Percentiles rank a stretch among this genome's conserved stretches.
Evolutionary conservation across 768 basidiomycete species (phyloP).

Genomic region (Chalciporus chontae): DNA sequence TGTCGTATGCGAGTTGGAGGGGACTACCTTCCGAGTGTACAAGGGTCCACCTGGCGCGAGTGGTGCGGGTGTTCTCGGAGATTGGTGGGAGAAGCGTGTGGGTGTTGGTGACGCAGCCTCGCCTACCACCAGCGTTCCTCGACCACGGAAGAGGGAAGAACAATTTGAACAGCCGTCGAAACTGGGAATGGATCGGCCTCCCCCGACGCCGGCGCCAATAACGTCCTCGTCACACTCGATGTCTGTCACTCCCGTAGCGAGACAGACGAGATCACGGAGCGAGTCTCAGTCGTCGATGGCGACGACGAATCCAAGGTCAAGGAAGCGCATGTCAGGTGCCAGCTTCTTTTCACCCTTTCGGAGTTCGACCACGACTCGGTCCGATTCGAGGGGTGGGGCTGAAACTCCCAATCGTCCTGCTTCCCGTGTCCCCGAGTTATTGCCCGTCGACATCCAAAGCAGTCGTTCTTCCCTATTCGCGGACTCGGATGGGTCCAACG

Average conservation of each 20-base stretch:
- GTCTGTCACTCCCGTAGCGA: conserved; percentile 4
- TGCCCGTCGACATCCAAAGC: conserved; percentile 22
- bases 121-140: conserved; percentile 21
- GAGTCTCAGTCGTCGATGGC: conserved; percentile 25
- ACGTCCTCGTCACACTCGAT: conserved; percentile 1
- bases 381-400: conserved; percentile 4
- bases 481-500: conserved; percentile 11
- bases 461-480: conserved; percentile 18
- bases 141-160: conserved; percentile 23
- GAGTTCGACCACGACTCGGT: conserved; percentile 6
- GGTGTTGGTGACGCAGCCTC: conserved; percentile 62
- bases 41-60: conserved; percentile 41
- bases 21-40: conserved; percentile 84
- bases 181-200: conserved; percentile 16
- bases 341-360: conserved; percentile 30
- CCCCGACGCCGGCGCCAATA: background rate
- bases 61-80: conserved; percentile 54
- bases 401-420: conserved; percentile 10
- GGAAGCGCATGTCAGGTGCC: conserved; percentile 26
- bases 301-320: conserved; percentile 13
- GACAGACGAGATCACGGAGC: conserved; percentile 10
- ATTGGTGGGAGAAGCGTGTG: conserved; percentile 77
- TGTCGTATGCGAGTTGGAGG: conserved; percentile 85
- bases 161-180: conserved; percentile 25
- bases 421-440: conserved; percentile 18